phyloP scores from a whole-genome alignment of 208 protist species.

The Vickermania ingenoplastis region DNA sequence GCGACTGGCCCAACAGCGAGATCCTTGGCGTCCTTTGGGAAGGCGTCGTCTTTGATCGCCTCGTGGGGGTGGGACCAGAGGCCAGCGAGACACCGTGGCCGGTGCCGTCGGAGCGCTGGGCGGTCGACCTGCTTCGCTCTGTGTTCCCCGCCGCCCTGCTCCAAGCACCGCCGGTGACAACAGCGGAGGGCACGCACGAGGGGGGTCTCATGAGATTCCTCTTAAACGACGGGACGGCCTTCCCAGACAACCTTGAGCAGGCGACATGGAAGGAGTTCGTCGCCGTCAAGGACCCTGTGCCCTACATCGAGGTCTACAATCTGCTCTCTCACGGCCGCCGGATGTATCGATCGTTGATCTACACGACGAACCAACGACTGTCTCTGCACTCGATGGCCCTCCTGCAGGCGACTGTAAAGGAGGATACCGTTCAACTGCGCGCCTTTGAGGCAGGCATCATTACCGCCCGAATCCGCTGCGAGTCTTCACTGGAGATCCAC shows the following conservation, averaged over 20 bases:
- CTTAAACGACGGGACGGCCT: constrained; percentile 52
- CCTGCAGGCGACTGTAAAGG: constrained; percentile 14
- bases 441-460: constrained; percentile 62
- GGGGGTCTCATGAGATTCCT: constrained; percentile 40
- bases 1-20: constrained; percentile 23
- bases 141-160: constrained; percentile 30
- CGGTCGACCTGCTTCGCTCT: constrained; percentile 37
- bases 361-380: constrained; percentile 55
- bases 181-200: not conserved
- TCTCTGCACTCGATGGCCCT: constrained; percentile 60
- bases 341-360: constrained; percentile 70
- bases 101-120: constrained; percentile 54
- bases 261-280: constrained; percentile 82
- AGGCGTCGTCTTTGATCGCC: constrained; percentile 35
- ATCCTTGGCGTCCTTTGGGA: constrained; percentile 24
- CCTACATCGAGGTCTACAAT: constrained; percentile 59
- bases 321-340: constrained; percentile 63
- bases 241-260: constrained; percentile 35
- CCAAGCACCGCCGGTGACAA: constrained; percentile 24
- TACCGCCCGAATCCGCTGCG: constrained; percentile 33
- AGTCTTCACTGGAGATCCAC: constrained; percentile 62
- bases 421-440: constrained; percentile 19
- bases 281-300: constrained; percentile 39
- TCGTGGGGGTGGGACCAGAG: constrained; percentile 23
- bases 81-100: constrained; percentile 34